These are phyloP conservation scores for Staphylotrichum tortipilum DNA, from an alignment of 495 filamentous ascomycete species.

Conservation along the genomic window DNA sequence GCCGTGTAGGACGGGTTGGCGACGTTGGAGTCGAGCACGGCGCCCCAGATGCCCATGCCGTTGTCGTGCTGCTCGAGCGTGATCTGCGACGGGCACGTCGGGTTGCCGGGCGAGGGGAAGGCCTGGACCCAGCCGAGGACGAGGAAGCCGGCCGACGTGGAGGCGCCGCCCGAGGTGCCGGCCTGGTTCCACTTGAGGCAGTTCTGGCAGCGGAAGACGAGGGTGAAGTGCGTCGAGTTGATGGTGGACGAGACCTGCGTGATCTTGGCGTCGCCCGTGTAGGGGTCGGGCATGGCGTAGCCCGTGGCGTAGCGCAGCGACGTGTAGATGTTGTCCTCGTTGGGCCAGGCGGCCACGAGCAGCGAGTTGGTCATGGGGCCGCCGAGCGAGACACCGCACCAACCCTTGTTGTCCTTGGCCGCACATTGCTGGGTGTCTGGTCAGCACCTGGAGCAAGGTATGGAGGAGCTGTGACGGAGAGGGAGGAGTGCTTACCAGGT, in stretches of 20 bases:
- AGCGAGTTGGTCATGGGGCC: constrained; percentile 51
- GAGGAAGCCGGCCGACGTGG: constrained; percentile 19
- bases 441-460: constrained; percentile 13
- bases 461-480: too few species aligned
- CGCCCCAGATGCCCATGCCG: constrained; percentile 37
- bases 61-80: constrained; percentile 28
- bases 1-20: constrained; percentile 42
- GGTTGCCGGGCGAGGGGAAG: constrained; percentile 23
- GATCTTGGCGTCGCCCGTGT: constrained; percentile 48
- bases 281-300: constrained; percentile 50
- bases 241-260: constrained; percentile 48
- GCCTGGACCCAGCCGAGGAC: constrained; percentile 31
- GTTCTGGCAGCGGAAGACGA: constrained; percentile 55
- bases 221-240: constrained; percentile 45
- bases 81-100: constrained; percentile 28
- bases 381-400: constrained; percentile 49
- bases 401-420: constrained; percentile 33
- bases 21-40: constrained; percentile 30
- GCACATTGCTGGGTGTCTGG: constrained; percentile 22
- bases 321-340: constrained; percentile 41
- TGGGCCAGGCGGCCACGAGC: constrained; percentile 49
- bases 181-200: constrained; percentile 46
- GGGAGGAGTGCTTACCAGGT: constrained; percentile 45
- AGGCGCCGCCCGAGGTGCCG: constrained; percentile 13
- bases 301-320: constrained; percentile 48